phyloP scores from a whole-genome alignment of 2,329 filamentous ascomycete species.

The Pseudogymnoascus sp. region DNA sequence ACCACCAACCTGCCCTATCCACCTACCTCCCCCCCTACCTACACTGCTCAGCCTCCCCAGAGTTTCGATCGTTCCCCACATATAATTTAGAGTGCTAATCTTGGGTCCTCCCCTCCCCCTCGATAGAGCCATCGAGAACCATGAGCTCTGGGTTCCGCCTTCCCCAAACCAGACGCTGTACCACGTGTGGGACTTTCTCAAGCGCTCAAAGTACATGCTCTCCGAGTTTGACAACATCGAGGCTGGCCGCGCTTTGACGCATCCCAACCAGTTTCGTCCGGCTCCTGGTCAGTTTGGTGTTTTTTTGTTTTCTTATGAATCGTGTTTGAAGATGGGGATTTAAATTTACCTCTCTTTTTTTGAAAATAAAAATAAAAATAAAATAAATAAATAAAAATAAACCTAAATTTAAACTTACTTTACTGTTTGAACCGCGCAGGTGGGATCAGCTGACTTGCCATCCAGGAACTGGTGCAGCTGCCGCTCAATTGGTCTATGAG shows the following conservation, averaged over 20 bases:
- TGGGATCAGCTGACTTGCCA: background rate
- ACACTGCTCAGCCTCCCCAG: background rate
- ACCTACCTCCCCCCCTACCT: too few species aligned
- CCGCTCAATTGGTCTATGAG: conserved; percentile 16
- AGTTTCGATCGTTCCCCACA: background rate
- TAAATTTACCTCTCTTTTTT: background rate
- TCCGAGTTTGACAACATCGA: conserved; percentile 34
- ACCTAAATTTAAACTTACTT: too few species aligned
- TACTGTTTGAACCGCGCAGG: too few species aligned
- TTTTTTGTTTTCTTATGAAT: background rate
- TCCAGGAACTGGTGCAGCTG: conserved; percentile 15
- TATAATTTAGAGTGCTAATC: background rate
- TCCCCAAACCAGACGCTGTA: conserved; percentile 28
- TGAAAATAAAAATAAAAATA: too few species aligned
- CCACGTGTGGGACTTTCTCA: conserved; percentile 36
- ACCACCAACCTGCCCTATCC: too few species aligned
- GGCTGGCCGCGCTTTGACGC: conserved; percentile 26
- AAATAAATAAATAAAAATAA: too few species aligned
- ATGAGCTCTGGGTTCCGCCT: conserved; percentile 18
- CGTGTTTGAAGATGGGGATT: background rate
- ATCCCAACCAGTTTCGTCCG: conserved; percentile 30
- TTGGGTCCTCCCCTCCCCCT: background rate
- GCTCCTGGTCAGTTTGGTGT: conserved; percentile 11
- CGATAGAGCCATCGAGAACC: conserved; percentile 16
- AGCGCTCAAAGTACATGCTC: conserved; percentile 35